Conservation (phyloP, 2,329 filamentous ascomycete genomes). For the Ceratocystis cubensis region DNA sequence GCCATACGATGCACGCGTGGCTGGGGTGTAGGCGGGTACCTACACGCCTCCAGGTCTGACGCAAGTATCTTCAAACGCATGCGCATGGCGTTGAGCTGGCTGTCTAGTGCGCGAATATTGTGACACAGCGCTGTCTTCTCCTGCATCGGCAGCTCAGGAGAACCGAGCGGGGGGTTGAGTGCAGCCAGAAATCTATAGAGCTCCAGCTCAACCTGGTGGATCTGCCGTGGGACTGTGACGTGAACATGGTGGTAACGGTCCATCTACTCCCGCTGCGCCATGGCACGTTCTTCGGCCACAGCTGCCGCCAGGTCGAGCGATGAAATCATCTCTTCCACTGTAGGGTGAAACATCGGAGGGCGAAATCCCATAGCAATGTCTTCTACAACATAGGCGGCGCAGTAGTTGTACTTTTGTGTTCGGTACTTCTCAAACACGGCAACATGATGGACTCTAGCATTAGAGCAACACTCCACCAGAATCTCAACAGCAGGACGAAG, state of each 20-base stretch:
- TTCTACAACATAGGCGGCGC: slow-evolving; percentile 64
- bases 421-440: slow-evolving; percentile 89
- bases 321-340: slow-evolving; percentile 17
- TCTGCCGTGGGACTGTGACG: slow-evolving; percentile 3
- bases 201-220: neutral
- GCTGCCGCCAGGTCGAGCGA: slow-evolving; percentile 2
- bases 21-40: neutral
- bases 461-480: slow-evolving; percentile 78
- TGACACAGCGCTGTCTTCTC: neutral
- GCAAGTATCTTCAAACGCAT: neutral
- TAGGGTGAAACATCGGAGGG: slow-evolving; percentile 29
- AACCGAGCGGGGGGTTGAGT: neutral
- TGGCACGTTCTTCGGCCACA: slow-evolving; percentile 11
- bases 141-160: neutral
- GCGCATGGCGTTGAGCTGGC: neutral
- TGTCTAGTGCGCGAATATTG: neutral
- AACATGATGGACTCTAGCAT: slow-evolving; percentile 65
- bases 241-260: slow-evolving; percentile 11
- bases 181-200: neutral
- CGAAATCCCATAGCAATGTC: slow-evolving; percentile 53
- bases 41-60: neutral
- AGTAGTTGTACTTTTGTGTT: slow-evolving; percentile 75
- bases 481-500: slow-evolving; percentile 63
- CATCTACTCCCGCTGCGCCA: slow-evolving; percentile 17
- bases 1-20: slow-evolving; percentile 1